Base-by-base conservation (phyloP, 2,329 filamentous ascomycete genomes). In the Phialocephala sp. region DNA sequence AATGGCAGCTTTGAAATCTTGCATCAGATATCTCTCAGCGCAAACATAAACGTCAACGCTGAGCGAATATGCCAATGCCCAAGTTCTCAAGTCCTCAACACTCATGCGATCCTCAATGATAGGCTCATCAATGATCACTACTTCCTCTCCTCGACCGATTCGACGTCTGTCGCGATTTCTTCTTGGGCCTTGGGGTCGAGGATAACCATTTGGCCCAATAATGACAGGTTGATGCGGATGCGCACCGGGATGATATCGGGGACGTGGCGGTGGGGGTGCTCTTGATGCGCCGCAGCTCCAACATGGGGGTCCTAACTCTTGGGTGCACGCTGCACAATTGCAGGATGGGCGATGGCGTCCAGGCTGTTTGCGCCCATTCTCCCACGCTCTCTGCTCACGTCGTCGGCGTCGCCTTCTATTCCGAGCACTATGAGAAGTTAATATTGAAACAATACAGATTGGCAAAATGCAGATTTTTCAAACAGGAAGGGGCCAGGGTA, bases 11-110 rank as follows among this genome's bases (percentile, higher is more conserved):
- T 82, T 81, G 73, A 84, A 81, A 58, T 79, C 79, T 32, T 80
- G 77, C 71, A 84, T 79, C 60, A 83, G 76, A 71, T 80, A 84
- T 60, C 80, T 79, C 68, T 83, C 78, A 8, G 82, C 82, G 61
- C 81, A 80, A 60, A 84, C 80, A 73, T 84, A 84, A 14, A 83
- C 81, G 61, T 83, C 80, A 14, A 84, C 70, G 69, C 80, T 80
- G 41, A 84, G 77, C 67, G 81, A 78, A 69, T 82, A 84, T 1
- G 80, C 73, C 57, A 82, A 74, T 3, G 82, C 76, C 81, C 82
- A 84, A 4, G 81, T 81, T 15, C 77, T 77, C 66, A 83, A 71
- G 71, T 84, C 82, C 68, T 83, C 79, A 37, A 77, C 77, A 8
- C 76, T 74, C 72, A 84, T 74, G 41, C 72, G 63, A 35, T 71